Conservation (phyloP, 176 grass and related monocot species). For the Oryza glaberrima region DNA sequence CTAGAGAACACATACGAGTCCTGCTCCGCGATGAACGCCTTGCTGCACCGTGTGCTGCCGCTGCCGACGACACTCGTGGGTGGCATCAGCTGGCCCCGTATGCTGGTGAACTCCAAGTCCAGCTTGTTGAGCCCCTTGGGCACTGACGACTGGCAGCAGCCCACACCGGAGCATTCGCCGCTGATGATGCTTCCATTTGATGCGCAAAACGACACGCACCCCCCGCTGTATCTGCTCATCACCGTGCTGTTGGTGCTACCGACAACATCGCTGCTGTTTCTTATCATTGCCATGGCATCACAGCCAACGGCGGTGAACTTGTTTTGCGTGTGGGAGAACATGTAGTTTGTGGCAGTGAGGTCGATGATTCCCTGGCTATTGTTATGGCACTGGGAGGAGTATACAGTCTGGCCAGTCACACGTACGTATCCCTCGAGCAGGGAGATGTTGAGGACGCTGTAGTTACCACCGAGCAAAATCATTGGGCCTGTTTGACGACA, state of each 20-base stretch:
- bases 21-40: conserved; percentile 25
- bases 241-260: background rate
- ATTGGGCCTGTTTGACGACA: background rate
- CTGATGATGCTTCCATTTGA: conserved; percentile 17
- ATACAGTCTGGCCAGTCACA: conserved; percentile 8
- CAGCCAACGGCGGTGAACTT: conserved; percentile 47
- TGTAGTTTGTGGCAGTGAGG: background rate
- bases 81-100: conserved; percentile 22
- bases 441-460: background rate
- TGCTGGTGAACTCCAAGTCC: conserved; percentile 29
- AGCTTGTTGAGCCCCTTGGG: conserved; percentile 20
- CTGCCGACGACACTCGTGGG: background rate
- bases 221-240: background rate
- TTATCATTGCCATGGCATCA: conserved; percentile 44
- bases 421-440: conserved; percentile 2
- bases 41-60: background rate
- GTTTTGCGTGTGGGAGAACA: conserved; percentile 41
- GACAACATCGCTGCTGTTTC: background rate
- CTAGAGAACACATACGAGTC: background rate
- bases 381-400: background rate
- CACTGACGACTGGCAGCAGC: conserved; percentile 43
- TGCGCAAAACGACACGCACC: conserved; percentile 44
- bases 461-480: background rate
- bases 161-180: conserved; percentile 35
- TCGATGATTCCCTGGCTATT: background rate